Evolutionary conservation across 1,284 basidiomycete species (phyloP).

Genomic region (Moesziomyces antarcticus): DNA sequence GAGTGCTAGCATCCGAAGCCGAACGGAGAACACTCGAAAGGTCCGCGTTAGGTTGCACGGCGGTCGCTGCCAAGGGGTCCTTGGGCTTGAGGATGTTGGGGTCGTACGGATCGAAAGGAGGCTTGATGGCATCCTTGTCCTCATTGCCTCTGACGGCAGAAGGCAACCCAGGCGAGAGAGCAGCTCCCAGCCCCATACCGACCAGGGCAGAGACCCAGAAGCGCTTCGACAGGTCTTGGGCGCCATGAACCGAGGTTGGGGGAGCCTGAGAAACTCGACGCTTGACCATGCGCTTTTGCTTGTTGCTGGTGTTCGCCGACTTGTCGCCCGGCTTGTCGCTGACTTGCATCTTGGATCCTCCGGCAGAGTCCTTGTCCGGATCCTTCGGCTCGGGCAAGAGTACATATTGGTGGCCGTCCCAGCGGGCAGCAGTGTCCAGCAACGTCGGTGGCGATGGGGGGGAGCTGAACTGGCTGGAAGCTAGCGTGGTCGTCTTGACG

Average conservation of each 20-base stretch:
- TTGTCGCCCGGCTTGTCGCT: no score
- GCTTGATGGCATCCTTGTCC: neutral
- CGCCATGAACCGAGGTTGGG: neutral
- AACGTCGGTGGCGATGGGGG: constrained; percentile 40
- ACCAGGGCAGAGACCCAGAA: neutral
- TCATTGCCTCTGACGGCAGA: constrained; percentile 1
- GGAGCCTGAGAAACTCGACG: neutral
- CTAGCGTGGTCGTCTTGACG: constrained; percentile 31
- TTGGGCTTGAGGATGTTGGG: constrained; percentile 27
- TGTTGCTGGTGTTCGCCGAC: no score
- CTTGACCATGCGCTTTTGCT: constrained; percentile 9
- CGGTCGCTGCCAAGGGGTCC: constrained; percentile 19
- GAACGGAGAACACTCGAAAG: neutral
- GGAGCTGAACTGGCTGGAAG: constrained; percentile 18
- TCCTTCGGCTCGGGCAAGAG: constrained; percentile 20
- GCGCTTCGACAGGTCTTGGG: constrained; percentile 6
- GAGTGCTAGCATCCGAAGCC: neutral
- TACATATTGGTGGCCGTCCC: constrained; percentile 16
- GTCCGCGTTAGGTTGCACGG: constrained; percentile 4
- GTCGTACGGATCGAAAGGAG: constrained; percentile 44
- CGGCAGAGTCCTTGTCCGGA: neutral
- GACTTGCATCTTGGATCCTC: no score
- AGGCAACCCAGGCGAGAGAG: constrained; percentile 8
- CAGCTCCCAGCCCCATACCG: constrained; percentile 7
- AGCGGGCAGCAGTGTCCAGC: constrained; percentile 25